A percentile compares a stretch with the other conserved stretches of the same genome.
phyloP scores from a whole-genome alignment of 1,139 yeast species.

The Chernovozyma sophiae-reginae region DNA sequence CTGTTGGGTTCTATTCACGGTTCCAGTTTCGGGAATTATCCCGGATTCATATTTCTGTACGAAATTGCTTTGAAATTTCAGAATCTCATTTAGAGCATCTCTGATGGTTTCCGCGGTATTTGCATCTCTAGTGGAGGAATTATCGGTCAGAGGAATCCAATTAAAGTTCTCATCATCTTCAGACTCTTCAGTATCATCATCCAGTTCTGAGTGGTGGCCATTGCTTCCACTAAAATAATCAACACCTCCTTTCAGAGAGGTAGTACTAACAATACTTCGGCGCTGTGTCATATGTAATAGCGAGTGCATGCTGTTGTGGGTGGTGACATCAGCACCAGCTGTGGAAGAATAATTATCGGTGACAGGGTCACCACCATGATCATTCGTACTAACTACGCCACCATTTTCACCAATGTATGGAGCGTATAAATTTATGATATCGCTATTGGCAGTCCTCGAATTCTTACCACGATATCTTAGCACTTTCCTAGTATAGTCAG shows the following conservation, averaged over 20 bases:
- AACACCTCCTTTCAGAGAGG: not conserved
- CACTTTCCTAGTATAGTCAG: not conserved
- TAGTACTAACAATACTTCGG: not conserved
- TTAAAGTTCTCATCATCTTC: constrained; percentile 1
- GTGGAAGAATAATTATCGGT: not conserved
- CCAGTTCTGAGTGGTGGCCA: constrained; percentile 25
- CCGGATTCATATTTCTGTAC: constrained; percentile 18
- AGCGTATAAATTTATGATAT: not conserved
- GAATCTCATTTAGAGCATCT: constrained; percentile 28
- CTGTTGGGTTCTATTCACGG: constrained; percentile 30
- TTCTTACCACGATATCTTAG: not conserved
- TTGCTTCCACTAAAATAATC: not conserved
- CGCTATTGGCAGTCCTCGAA: not conserved
- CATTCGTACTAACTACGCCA: no score
- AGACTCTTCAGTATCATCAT: constrained; percentile 24
- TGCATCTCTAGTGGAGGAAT: constrained; percentile 2
- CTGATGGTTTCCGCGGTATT: constrained; percentile 10
- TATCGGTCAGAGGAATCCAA: constrained; percentile 6
- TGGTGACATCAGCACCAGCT: constrained; percentile 7
- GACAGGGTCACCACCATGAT: no score
- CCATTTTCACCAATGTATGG: no score
- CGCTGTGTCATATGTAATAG: constrained; percentile 12
- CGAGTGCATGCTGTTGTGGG: constrained; percentile 18
- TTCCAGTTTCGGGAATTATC: not conserved
- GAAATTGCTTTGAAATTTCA: constrained; percentile 29